Evolutionary conservation across 495 filamentous ascomycete species (phyloP), one percentile per base, ranked within the genome.

Genomic region (Podospora australis): DNA sequence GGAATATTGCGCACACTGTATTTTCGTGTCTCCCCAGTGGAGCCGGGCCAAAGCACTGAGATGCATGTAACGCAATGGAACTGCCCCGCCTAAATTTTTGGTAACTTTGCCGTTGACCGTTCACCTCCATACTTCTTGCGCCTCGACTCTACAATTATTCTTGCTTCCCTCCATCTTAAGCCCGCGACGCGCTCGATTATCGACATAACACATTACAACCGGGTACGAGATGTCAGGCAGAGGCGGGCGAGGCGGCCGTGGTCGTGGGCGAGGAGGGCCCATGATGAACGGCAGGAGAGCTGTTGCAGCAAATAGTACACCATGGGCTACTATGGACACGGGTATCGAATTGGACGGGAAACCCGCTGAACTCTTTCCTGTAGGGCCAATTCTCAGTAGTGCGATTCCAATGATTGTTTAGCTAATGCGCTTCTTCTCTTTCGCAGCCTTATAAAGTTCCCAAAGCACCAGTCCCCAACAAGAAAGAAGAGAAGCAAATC

Each of bases 371-470:
- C 55, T 69, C 0, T 74, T 70, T 30, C 71, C 70, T 11, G 70
- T 71, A 36, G 41, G 63, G 54, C 20, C n/a, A 20, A n/a, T n/a
- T n/a, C n/a, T n/a, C n/a, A n/a, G n/a, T n/a, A n/a, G n/a, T n/a
- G n/a, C n/a, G n/a, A n/a, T n/a, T n/a, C n/a, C n/a, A n/a, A n/a
- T n/a, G n/a, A n/a, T n/a, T n/a, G n/a, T n/a, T n/a, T n/a, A n/a
- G n/a, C n/a, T n/a, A n/a, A n/a, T n/a, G n/a, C n/a, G n/a, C n/a
- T n/a, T n/a, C n/a, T n/a, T n/a, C n/a, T n/a, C n/a, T n/a, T n/a
- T n/a, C n/a, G 8, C 40, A 74, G 61, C 57, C 62, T 47, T 66
- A 72, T 55, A 49, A 68, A 36, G 61, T 76, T 2, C 73, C 74
- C 13, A 39, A 53, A 22, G 64, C 72, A 0, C 58, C 64, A 4